Percentiles rank a stretch among this genome's conserved stretches.
These are phyloP conservation scores for Taiozyma sp. DNA, from an alignment of 1,139 yeast species.

Conservation along the genomic window DNA sequence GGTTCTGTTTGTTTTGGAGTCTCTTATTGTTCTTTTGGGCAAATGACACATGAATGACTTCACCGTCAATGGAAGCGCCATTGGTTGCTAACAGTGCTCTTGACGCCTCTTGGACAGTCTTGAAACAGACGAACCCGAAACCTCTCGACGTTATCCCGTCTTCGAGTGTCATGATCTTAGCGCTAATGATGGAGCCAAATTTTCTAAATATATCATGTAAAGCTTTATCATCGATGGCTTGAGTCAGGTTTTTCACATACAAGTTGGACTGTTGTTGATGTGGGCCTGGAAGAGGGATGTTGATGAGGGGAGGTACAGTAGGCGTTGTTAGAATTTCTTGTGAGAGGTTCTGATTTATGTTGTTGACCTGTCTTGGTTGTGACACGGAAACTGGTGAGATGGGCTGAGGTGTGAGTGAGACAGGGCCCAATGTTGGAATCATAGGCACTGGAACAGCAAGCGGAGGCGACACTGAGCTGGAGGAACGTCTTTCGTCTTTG, in stretches of 20 bases:
- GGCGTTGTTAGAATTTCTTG: slow-evolving; percentile 1
- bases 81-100: slow-evolving; percentile 41
- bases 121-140: slow-evolving; percentile 48
- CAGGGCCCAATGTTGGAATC: neutral
- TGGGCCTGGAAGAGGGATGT: slow-evolving; percentile 31
- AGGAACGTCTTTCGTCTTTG: slow-evolving; percentile 29
- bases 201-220: slow-evolving; percentile 27
- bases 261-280: slow-evolving; percentile 53
- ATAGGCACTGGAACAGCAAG: neutral
- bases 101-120: slow-evolving; percentile 41
- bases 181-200: slow-evolving; percentile 42
- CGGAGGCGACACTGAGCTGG: slow-evolving; percentile 1
- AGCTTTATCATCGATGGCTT: slow-evolving; percentile 33
- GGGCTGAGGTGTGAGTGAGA: neutral
- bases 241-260: slow-evolving; percentile 50
- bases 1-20: slow-evolving; percentile 1
- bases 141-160: slow-evolving; percentile 37
- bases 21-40: slow-evolving; percentile 29
- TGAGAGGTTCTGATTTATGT: slow-evolving; percentile 2
- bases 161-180: slow-evolving; percentile 43
- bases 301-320: neutral
- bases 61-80: slow-evolving; percentile 28
- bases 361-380: slow-evolving; percentile 5
- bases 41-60: slow-evolving; percentile 30
- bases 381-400: neutral